Evolutionary conservation across 345 rosid genomes (phyloP).

Genomic region (Alliaria petiolata): DNA sequence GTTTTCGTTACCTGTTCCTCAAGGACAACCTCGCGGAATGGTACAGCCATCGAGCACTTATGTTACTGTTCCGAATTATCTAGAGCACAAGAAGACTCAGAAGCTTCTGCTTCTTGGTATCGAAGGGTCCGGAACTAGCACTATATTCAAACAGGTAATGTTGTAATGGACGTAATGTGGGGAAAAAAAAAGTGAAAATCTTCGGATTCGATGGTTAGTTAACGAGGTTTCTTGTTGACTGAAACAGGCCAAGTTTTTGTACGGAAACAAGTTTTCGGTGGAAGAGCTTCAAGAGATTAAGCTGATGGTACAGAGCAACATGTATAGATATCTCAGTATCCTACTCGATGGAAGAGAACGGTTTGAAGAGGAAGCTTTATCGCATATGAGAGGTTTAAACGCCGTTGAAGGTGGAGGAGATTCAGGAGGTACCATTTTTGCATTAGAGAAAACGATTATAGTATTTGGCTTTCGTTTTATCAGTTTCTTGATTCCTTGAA

Average conservation of each 20-base stretch:
- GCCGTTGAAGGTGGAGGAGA: conserved; percentile 38
- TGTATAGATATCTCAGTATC: conserved; percentile 91
- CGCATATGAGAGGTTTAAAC: conserved; percentile 39
- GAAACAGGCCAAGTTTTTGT: conserved; percentile 88
- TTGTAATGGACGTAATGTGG: neutral
- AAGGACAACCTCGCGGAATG: conserved; percentile 59
- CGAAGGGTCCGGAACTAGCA: conserved; percentile 94
- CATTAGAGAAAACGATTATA: neutral
- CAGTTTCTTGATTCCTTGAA: neutral
- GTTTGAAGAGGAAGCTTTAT: conserved; percentile 87
- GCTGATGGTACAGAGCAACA: conserved; percentile 96
- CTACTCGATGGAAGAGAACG: conserved; percentile 95
- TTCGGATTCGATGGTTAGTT: conserved; percentile 15
- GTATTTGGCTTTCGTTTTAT: neutral
- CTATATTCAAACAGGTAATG: conserved; percentile 91
- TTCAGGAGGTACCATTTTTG: conserved; percentile 43
- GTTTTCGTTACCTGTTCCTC: conserved; percentile 89
- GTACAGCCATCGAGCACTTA: conserved; percentile 77
- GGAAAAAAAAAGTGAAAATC: neutral
- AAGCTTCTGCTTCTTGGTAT: conserved; percentile 85
- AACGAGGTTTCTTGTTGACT: neutral
- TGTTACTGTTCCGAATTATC: conserved; percentile 67
- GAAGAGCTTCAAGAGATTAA: conserved; percentile 89
- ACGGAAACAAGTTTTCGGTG: conserved; percentile 70
- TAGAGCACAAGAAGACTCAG: conserved; percentile 75